Evolutionary conservation across 2,329 filamentous ascomycete genomes (phyloP).

Genomic region (Ophiocordyceps camponoti-floridani): DNA sequence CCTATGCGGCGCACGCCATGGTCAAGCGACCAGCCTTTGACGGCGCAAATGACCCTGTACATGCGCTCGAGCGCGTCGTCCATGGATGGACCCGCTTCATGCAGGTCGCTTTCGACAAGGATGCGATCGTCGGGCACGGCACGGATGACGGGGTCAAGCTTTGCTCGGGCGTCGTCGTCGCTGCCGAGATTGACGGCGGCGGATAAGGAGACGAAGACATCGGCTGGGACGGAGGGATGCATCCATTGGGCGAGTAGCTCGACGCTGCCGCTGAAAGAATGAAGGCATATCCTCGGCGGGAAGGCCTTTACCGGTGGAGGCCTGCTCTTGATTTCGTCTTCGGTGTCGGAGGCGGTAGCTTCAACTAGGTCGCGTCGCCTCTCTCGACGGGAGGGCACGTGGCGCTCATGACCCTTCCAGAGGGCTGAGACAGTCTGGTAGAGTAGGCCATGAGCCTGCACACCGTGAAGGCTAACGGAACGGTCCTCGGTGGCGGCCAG

Average conservation of each 20-base stretch:
- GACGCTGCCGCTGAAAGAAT: conserved; percentile 72
- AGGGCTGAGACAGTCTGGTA: conserved; percentile 44
- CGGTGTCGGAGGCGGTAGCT: conserved; percentile 11
- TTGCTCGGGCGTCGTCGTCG: conserved; percentile 19
- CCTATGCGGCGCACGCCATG: conserved; percentile 51
- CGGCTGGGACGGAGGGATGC: conserved; percentile 50
- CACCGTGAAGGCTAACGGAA: conserved; percentile 53
- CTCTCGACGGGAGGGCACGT: conserved; percentile 41
- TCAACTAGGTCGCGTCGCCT: conserved; percentile 16
- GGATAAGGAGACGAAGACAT: conserved; percentile 81
- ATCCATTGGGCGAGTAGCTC: conserved; percentile 66
- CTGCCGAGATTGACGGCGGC: conserved; percentile 59
- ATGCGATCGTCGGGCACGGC: conserved; percentile 61
- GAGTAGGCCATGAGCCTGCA: conserved; percentile 57
- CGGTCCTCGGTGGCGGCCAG: conserved; percentile 50
- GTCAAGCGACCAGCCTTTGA: conserved; percentile 61
- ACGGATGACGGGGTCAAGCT: conserved; percentile 47
- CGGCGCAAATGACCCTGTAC: conserved; percentile 53
- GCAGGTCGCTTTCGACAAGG: conserved; percentile 79
- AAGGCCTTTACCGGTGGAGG: conserved; percentile 37
- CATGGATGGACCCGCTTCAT: conserved; percentile 67
- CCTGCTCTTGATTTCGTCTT: conserved; percentile 19
- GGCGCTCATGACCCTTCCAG: conserved; percentile 54
- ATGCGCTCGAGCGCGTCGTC: conserved; percentile 60
- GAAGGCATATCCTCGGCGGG: conserved; percentile 78